These are phyloP conservation scores for Babesia caballi DNA, from an alignment of 169 alveolate species.

Conservation along the genomic window DNA sequence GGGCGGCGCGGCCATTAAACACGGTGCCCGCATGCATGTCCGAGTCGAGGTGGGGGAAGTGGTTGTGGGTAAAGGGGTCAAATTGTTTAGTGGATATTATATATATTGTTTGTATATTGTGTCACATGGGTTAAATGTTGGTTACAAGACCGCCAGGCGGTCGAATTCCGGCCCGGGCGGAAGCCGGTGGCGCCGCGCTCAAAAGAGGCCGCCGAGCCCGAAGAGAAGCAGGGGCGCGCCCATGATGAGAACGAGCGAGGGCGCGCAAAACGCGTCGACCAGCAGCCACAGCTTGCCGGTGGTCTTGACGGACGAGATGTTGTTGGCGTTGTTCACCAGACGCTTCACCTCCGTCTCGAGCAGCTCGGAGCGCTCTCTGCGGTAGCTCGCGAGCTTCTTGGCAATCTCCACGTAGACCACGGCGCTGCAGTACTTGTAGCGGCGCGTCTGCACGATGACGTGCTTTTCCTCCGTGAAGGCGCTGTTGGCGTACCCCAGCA, in stretches of 20 bases:
- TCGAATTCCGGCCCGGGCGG: no score
- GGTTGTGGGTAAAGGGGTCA: no score
- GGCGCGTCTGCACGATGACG: neutral
- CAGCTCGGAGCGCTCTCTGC: slow-evolving; percentile 6
- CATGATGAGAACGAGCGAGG: neutral
- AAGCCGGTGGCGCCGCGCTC: no score
- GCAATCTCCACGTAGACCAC: slow-evolving; percentile 41
- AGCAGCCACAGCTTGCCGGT: slow-evolving; percentile 41
- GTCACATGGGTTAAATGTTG: no score
- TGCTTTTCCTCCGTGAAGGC: neutral
- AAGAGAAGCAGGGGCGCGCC: neutral
- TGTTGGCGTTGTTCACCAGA: slow-evolving; percentile 22
- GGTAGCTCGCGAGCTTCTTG: slow-evolving; percentile 22
- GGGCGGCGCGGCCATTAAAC: no score
- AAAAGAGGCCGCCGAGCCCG: neutral
- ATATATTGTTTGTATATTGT: no score
- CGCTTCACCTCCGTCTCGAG: slow-evolving; percentile 47
- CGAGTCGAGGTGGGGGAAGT: no score
- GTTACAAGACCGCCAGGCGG: no score
- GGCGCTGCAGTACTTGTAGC: slow-evolving; percentile 40
- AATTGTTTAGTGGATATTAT: no score
- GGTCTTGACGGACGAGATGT: slow-evolving; percentile 45
- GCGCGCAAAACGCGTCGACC: slow-evolving; percentile 1
- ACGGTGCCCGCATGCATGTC: no score
- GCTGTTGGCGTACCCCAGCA: slow-evolving; percentile 45